phyloP scores from a whole-genome alignment of 2,329 filamentous ascomycete genomes.

The Epichloe hybrida region DNA sequence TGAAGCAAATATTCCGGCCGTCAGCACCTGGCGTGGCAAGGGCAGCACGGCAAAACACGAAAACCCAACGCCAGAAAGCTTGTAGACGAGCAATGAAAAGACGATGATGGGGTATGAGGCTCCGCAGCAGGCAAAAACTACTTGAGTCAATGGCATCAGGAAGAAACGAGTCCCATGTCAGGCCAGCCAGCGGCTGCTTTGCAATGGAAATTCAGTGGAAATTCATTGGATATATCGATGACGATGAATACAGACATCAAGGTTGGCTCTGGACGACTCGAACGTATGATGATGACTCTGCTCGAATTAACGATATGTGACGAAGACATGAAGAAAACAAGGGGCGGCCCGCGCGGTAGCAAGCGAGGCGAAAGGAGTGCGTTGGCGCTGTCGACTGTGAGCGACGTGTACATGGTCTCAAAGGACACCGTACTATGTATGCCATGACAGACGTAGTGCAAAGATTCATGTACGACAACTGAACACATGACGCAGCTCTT shows the following conservation, averaged over 20 bases:
- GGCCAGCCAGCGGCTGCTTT: background rate
- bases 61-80: conserved; percentile 32
- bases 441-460: background rate
- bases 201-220: background rate
- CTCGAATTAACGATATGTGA: background rate
- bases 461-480: background rate
- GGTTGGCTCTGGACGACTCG: background rate
- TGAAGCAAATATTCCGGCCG: conserved; percentile 84
- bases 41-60: conserved; percentile 86
- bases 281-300: background rate
- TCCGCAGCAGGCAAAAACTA: background rate
- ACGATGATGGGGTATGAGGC: background rate
- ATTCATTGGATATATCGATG: background rate
- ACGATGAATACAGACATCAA: background rate
- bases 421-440: background rate
- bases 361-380: too few species aligned
- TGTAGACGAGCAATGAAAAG: conserved; percentile 11
- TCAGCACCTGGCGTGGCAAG: conserved; percentile 92
- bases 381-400: too few species aligned
- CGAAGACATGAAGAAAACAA: background rate
- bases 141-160: background rate
- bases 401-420: too few species aligned
- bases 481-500: background rate
- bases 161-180: background rate
- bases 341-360: too few species aligned